Evolutionary conservation across 2,329 filamentous ascomycete species (phyloP).

Genomic region (Microcyclospora tardicrescens): DNA sequence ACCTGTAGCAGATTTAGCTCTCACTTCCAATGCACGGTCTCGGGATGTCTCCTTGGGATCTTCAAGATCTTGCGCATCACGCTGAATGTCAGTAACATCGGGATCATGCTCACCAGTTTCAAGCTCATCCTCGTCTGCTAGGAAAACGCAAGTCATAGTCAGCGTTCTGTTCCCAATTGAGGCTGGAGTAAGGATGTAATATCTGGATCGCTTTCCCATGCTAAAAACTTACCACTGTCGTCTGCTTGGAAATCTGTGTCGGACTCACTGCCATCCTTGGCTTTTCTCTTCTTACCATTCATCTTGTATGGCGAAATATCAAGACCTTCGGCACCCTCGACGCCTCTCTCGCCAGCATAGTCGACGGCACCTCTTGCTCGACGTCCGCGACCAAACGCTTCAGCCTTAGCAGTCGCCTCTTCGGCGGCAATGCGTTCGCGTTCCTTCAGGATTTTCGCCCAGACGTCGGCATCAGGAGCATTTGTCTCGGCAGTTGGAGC

Average conservation of each 20-base stretch:
- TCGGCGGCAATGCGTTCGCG: constrained; percentile 67
- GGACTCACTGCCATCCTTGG: constrained; percentile 26
- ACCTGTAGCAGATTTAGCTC: constrained; percentile 19
- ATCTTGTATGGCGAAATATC: constrained; percentile 22
- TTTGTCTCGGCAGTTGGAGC: constrained; percentile 31
- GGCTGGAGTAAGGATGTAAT: too few species aligned
- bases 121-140: constrained; percentile 21
- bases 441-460: constrained; percentile 80
- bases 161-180: too few species aligned
- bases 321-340: constrained; percentile 11
- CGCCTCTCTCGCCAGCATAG: constrained; percentile 28
- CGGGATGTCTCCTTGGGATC: constrained; percentile 1
- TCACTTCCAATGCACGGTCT: constrained; percentile 1
- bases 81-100: constrained; percentile 12
- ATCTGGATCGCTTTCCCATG: background rate
- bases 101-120: constrained; percentile 18
- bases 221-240: constrained; percentile 20
- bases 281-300: constrained; percentile 11
- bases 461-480: constrained; percentile 55
- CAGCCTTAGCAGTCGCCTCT: constrained; percentile 53
- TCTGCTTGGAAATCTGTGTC: constrained; percentile 39
- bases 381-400: constrained; percentile 76
- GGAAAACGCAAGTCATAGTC: constrained; percentile 18
- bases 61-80: constrained; percentile 4
- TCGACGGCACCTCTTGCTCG: constrained; percentile 51